Percentiles rank a stretch among this genome's conserved stretches.
Conservation (phyloP, 352 stramenopile species). For the Globisporangium ultimum region DNA sequence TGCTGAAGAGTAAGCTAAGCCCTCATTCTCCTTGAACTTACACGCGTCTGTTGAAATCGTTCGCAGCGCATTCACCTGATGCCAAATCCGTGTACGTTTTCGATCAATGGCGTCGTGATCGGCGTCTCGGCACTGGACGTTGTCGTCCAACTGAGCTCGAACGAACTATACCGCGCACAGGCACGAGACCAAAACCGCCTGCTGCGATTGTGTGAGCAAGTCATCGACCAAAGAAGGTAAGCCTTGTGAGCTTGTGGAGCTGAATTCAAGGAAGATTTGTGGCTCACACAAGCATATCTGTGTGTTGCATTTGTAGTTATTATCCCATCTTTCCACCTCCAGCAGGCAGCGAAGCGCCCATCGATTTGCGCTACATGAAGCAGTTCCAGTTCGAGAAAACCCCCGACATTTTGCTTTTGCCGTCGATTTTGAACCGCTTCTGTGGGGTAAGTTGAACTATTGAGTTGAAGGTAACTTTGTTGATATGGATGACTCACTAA, state of each 20-base stretch:
- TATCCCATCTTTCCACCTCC: constrained; percentile 82
- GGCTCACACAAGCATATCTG: too few relatives aligned
- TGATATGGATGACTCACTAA: neutral
- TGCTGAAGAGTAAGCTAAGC: too few relatives aligned
- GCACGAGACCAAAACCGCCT: constrained; percentile 64
- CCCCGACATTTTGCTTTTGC: constrained; percentile 94
- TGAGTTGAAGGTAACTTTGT: neutral
- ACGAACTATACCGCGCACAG: constrained; percentile 66
- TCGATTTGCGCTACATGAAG: constrained; percentile 92
- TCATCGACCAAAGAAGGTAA: constrained; percentile 78
- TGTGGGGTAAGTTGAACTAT: constrained; percentile 57
- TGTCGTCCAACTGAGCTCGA: constrained; percentile 82
- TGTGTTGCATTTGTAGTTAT: constrained; percentile 28
- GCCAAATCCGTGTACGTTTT: constrained; percentile 94
- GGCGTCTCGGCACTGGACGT: constrained; percentile 92
- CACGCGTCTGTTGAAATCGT: neutral
- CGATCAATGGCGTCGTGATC: constrained; percentile 93
- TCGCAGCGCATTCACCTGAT: constrained; percentile 90
- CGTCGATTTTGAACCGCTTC: constrained; percentile 92
- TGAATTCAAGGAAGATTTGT: too few relatives aligned
- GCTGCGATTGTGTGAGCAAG: constrained; percentile 71
- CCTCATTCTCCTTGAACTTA: too few relatives aligned
- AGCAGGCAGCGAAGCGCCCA: constrained; percentile 57
- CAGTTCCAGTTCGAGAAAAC: constrained; percentile 90
- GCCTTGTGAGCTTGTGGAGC: too few relatives aligned